phyloP scores from a whole-genome alignment of 306 rosid genomes.

The Cucurbita pepo region DNA sequence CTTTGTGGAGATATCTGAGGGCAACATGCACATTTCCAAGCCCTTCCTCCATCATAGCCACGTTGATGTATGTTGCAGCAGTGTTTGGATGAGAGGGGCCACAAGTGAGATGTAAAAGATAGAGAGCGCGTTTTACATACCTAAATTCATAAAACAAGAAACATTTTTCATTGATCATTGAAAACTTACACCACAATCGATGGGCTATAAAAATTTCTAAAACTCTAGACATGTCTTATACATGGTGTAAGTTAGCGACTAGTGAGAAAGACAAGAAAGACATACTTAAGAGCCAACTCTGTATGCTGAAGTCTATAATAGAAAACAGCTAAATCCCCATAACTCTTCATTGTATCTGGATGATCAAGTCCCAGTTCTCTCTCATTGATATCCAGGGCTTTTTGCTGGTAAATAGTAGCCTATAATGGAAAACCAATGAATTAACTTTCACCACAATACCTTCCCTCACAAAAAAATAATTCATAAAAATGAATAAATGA shows the following conservation, averaged over 20 bases:
- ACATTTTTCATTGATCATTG: not conserved
- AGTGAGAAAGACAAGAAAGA: constrained; percentile 20
- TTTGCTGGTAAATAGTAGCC: constrained; percentile 98
- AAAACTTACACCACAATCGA: not conserved
- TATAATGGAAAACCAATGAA: constrained; percentile 20
- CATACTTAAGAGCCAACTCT: constrained; percentile 94
- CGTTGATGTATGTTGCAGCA: constrained; percentile 96
- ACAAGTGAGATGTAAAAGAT: constrained; percentile 92
- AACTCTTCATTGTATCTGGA: constrained; percentile 99
- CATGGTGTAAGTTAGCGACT: not conserved
- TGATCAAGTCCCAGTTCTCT: constrained; percentile 97
- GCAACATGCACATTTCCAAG: constrained; percentile 94
- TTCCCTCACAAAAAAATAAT: not conserved
- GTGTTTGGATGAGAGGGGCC: constrained; percentile 99
- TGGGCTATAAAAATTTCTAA: not conserved
- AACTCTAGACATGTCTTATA: not conserved
- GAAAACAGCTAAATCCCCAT: constrained; percentile 98
- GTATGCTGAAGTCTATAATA: constrained; percentile 98
- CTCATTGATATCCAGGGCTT: constrained; percentile 94
- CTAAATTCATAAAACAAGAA: constrained; percentile 20
- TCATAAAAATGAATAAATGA: not conserved
- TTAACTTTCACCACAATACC: constrained; percentile 11
- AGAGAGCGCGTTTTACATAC: constrained; percentile 94
- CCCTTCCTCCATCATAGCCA: constrained; percentile 99
- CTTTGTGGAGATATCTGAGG: constrained; percentile 97